These are phyloP conservation scores for Vaucheria bursata DNA, from an alignment of 352 stramenopile genomes.

Conservation along the genomic window DNA sequence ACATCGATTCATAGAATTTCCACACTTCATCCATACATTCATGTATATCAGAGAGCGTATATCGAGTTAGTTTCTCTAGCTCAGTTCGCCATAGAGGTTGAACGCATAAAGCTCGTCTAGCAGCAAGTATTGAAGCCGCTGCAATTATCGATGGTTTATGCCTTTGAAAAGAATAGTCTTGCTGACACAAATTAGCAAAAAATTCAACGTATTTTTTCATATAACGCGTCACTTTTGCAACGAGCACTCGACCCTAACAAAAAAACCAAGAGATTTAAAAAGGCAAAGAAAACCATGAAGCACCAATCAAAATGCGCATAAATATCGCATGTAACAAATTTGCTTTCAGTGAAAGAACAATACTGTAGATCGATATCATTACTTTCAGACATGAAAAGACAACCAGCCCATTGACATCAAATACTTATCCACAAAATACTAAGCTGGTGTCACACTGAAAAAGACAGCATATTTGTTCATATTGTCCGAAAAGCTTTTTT, in stretches of 20 bases:
- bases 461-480: too few species aligned
- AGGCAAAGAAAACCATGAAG: too few species aligned
- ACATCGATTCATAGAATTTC: constrained; percentile 33
- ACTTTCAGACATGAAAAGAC: too few species aligned
- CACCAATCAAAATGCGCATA: too few species aligned
- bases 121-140: constrained; percentile 14
- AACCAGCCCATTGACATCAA: too few species aligned
- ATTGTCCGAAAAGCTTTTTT: too few species aligned
- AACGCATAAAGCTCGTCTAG: constrained; percentile 30
- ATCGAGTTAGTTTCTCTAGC: constrained; percentile 19
- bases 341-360: too few species aligned
- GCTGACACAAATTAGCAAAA: constrained; percentile 41
- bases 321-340: too few species aligned
- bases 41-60: constrained; percentile 9
- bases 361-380: too few species aligned
- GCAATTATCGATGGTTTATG: constrained; percentile 27
- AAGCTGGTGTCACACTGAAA: too few species aligned
- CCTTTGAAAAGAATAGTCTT: constrained; percentile 35
- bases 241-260: constrained; percentile 24
- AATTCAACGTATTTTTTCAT: constrained; percentile 46
- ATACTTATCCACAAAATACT: too few species aligned
- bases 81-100: constrained; percentile 20
- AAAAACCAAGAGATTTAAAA: too few species aligned
- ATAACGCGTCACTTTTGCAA: constrained; percentile 26
- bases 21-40: constrained; percentile 22